phyloP scores from a whole-genome alignment of 1,284 basidiomycete genomes.

The Boletus sp. region DNA sequence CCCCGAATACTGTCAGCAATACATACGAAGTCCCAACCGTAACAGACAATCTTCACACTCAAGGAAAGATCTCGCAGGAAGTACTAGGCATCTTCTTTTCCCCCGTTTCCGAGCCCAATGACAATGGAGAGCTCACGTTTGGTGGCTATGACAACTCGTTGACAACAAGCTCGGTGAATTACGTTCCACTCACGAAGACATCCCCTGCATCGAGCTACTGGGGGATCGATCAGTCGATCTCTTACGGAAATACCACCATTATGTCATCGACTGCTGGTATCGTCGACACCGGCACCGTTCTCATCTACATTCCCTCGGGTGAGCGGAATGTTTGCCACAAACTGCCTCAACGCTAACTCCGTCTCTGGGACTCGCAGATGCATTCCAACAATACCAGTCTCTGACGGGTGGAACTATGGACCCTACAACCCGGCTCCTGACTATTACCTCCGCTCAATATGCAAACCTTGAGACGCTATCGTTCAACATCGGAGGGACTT shows the following conservation, averaged over 20 bases:
- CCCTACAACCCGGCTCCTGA: conserved; percentile 41
- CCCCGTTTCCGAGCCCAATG: conserved; percentile 35
- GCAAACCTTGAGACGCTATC: conserved; percentile 39
- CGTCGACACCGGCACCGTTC: conserved; percentile 45
- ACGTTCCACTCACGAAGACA: conserved; percentile 49
- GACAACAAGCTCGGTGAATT: conserved; percentile 46
- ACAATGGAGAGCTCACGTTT: conserved; percentile 46
- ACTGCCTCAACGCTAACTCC: neutral
- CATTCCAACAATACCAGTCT: conserved; percentile 47
- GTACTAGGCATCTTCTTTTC: conserved; percentile 51
- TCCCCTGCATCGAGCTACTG: conserved; percentile 46
- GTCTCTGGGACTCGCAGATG: conserved; percentile 35
- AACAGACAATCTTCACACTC: conserved; percentile 41
- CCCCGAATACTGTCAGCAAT: conserved; percentile 35
- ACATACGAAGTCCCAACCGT: conserved; percentile 38
- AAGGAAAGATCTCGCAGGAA: conserved; percentile 43
- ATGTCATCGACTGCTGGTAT: conserved; percentile 35
- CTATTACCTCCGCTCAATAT: conserved; percentile 40
- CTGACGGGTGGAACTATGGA: conserved; percentile 53
- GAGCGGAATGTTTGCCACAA: neutral
- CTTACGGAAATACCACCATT: conserved; percentile 42
- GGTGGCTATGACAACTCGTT: conserved; percentile 46
- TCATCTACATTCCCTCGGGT: conserved; percentile 41
- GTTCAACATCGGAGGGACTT: conserved; percentile 39
- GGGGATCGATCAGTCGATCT: conserved; percentile 53